Evolutionary conservation across 345 rosid species (phyloP).

Genomic region (Camelina neglecta): DNA sequence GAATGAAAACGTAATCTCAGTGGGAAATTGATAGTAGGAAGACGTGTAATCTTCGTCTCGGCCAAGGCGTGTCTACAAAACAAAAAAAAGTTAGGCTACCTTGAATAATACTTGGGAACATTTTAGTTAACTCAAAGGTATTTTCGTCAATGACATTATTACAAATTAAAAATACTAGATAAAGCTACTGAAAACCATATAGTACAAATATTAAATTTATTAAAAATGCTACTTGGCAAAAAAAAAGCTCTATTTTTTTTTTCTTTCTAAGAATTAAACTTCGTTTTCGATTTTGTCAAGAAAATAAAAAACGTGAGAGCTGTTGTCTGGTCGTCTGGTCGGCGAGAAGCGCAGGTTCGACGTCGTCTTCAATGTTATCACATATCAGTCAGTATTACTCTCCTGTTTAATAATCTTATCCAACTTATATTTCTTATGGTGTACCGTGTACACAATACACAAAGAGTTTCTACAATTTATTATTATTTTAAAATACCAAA

Average conservation of each 20-base stretch:
- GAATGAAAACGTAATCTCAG: neutral
- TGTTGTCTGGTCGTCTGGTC: neutral
- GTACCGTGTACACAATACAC: conserved; percentile 1
- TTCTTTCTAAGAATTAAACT: neutral
- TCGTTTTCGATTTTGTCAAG: neutral
- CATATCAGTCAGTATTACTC: neutral
- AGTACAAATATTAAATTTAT: too few relatives aligned
- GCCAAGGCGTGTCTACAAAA: too few relatives aligned
- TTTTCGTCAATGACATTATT: too few relatives aligned
- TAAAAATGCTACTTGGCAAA: too few relatives aligned
- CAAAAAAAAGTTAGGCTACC: too few relatives aligned
- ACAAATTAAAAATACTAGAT: too few relatives aligned
- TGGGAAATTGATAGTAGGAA: too few relatives aligned
- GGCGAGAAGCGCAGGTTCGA: conserved; percentile 14
- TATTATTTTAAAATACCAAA: neutral
- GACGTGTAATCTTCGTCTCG: too few relatives aligned
- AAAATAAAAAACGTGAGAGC: conserved; percentile 15
- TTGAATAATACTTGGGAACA: too few relatives aligned
- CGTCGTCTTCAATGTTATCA: neutral
- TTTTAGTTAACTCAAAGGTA: too few relatives aligned
- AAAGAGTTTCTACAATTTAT: neutral
- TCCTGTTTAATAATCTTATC: conserved; percentile 1
- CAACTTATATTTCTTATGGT: neutral
- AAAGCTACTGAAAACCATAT: too few relatives aligned
- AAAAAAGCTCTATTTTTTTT: too few relatives aligned